A percentile compares a stretch with the other conserved stretches of the same genome.
Evolutionary conservation across 768 basidiomycete genomes (phyloP).

Genomic region (Tricholoma sp.): DNA sequence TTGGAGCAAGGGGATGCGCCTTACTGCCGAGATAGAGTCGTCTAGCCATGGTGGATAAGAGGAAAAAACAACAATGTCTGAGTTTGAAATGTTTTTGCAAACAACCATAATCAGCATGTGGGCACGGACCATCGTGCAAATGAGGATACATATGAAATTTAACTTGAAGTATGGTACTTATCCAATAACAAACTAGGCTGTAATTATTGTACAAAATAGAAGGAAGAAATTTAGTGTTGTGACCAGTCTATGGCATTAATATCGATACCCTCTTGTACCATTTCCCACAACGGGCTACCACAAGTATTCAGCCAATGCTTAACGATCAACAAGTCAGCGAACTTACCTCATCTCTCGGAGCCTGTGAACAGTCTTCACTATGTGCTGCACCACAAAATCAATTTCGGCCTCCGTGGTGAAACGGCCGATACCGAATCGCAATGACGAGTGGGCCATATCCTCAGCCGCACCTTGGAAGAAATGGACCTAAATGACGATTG

Average conservation of each 20-base stretch:
- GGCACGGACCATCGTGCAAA: constrained; percentile 36
- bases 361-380: constrained; percentile 78
- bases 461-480: constrained; percentile 76
- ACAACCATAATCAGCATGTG: constrained; percentile 22
- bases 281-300: constrained; percentile 91
- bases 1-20: constrained; percentile 18
- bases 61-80: constrained; percentile 34
- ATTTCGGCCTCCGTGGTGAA: constrained; percentile 98
- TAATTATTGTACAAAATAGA: constrained; percentile 8
- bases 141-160: background rate
- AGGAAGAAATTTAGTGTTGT: constrained; percentile 54
- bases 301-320: constrained; percentile 7
- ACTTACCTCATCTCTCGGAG: constrained; percentile 90
- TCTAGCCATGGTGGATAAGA: constrained; percentile 61
- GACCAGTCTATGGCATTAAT: constrained; percentile 95
- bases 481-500: background rate
- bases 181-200: constrained; percentile 8
- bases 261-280: constrained; percentile 99
- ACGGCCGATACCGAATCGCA: constrained; percentile 95
- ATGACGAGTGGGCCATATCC: constrained; percentile 97
- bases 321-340: background rate
- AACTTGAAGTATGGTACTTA: too few species aligned
- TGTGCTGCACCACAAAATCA: constrained; percentile 87
- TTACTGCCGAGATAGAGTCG: constrained; percentile 84
- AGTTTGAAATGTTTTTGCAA: constrained; percentile 36